Evolutionary conservation across 441 rosid species (phyloP).

Genomic region (Raphanus hybrid): DNA sequence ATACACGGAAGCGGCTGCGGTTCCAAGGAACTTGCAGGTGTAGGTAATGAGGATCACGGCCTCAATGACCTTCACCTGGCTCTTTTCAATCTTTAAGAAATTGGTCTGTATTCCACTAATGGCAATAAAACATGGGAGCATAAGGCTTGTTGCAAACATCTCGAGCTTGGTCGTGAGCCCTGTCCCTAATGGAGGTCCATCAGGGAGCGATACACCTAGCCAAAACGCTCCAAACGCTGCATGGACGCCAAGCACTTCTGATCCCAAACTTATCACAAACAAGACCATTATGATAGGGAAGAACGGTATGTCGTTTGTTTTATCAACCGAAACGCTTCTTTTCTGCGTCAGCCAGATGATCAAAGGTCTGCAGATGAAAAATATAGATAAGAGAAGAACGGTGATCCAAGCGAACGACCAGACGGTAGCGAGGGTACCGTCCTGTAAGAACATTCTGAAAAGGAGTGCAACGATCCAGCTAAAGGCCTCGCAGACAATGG

Average conservation of each 20-base stretch:
- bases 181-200: conserved; percentile 48
- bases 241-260: conserved; percentile 37
- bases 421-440: conserved; percentile 6
- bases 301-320: conserved; percentile 37
- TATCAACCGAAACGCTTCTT: conserved; percentile 19
- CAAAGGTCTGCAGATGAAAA: conserved; percentile 33
- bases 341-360: conserved; percentile 37
- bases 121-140: conserved; percentile 48
- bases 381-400: neutral
- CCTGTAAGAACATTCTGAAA: conserved; percentile 7
- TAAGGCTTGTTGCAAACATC: conserved; percentile 24
- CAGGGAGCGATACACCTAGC: conserved; percentile 41
- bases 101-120: conserved; percentile 47
- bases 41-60: conserved; percentile 38
- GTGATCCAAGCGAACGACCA: conserved; percentile 4
- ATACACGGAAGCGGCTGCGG: conserved; percentile 35
- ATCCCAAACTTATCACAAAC: conserved; percentile 16
- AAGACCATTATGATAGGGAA: conserved; percentile 27
- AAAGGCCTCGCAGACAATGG: conserved; percentile 44
- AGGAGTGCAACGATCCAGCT: conserved; percentile 4
- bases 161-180: conserved; percentile 43
- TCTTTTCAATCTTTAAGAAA: conserved; percentile 5
- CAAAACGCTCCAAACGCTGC: conserved; percentile 41
- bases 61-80: conserved; percentile 22
- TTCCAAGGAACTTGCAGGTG: conserved; percentile 45